Evolutionary conservation across 768 basidiomycete species (phyloP).

Genomic region (Mycena amicta): DNA sequence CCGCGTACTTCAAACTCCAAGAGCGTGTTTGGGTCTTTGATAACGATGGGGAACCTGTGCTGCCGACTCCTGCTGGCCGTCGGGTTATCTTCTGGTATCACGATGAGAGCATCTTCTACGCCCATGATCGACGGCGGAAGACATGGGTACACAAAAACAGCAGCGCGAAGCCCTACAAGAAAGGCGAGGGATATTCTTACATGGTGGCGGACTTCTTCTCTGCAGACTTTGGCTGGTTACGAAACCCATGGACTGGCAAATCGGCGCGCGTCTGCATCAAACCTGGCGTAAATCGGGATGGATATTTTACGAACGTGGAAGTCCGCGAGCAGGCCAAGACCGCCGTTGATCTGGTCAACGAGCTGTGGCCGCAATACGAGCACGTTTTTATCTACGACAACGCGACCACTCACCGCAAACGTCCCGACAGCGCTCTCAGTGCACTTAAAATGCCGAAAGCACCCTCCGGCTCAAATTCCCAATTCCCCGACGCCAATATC

Average conservation of each 20-base stretch:
- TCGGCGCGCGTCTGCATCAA: slow-evolving; percentile 21
- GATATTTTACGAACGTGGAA: slow-evolving; percentile 18
- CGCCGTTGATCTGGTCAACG: slow-evolving; percentile 22
- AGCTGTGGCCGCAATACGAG: slow-evolving; percentile 30
- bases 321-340: slow-evolving; percentile 23
- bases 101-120: slow-evolving; percentile 45
- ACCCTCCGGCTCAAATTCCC: slow-evolving; percentile 20
- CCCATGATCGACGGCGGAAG: slow-evolving; percentile 32
- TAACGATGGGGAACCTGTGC: slow-evolving; percentile 1
- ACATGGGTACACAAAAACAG: slow-evolving; percentile 32
- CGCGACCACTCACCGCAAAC: slow-evolving; percentile 37
- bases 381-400: slow-evolving; percentile 34
- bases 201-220: slow-evolving; percentile 42
- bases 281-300: slow-evolving; percentile 27
- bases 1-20: slow-evolving; percentile 17
- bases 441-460: slow-evolving; percentile 37
- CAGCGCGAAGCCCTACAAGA: slow-evolving; percentile 31
- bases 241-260: slow-evolving; percentile 17
- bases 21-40: background rate
- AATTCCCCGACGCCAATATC: slow-evolving; percentile 21
- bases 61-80: slow-evolving; percentile 28
- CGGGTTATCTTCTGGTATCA: slow-evolving; percentile 38
- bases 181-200: slow-evolving; percentile 41
- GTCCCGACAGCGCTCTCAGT: slow-evolving; percentile 30
- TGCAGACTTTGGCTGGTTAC: slow-evolving; percentile 30